Evolutionary conservation across 441 rosid genomes (phyloP).

Genomic region (Pelargonium myrrhifolium): DNA sequence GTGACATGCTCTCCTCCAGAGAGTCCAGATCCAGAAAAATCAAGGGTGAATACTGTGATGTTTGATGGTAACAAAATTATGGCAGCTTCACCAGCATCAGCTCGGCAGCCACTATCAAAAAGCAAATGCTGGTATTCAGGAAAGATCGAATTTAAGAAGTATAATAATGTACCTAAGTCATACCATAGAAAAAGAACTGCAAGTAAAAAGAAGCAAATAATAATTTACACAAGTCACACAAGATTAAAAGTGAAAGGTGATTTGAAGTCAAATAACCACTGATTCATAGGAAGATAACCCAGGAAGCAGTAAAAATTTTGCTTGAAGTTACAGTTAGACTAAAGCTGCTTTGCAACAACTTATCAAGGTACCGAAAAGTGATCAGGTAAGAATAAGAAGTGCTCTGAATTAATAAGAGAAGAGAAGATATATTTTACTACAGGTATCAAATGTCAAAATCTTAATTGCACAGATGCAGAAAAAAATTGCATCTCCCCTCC

Average conservation of each 20-base stretch:
- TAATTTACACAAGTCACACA: no score
- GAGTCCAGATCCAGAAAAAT: constrained; percentile 95
- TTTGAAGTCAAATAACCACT: not conserved
- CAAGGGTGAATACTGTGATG: constrained; percentile 92
- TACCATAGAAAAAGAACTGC: not conserved
- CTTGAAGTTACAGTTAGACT: not conserved
- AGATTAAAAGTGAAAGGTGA: no score
- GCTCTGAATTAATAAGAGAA: not conserved
- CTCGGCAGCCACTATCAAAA: constrained; percentile 88
- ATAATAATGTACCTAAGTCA: constrained; percentile 1
- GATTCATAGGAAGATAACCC: not conserved
- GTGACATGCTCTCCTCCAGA: constrained; percentile 96
- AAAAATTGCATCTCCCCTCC: not conserved
- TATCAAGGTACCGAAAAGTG: not conserved
- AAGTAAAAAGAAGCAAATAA: not conserved
- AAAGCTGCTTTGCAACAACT: not conserved
- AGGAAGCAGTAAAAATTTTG: not conserved
- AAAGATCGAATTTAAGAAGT: not conserved
- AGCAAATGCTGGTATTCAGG: constrained; percentile 25
- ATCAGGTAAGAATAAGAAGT: not conserved
- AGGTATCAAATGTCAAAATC: not conserved
- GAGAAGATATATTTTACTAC: not conserved
- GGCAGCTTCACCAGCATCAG: constrained; percentile 98
- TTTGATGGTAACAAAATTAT: constrained; percentile 83
- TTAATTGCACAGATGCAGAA: not conserved